Base-by-base conservation (phyloP, 106 monocot species). In the Apostasia ramifera region DNA sequence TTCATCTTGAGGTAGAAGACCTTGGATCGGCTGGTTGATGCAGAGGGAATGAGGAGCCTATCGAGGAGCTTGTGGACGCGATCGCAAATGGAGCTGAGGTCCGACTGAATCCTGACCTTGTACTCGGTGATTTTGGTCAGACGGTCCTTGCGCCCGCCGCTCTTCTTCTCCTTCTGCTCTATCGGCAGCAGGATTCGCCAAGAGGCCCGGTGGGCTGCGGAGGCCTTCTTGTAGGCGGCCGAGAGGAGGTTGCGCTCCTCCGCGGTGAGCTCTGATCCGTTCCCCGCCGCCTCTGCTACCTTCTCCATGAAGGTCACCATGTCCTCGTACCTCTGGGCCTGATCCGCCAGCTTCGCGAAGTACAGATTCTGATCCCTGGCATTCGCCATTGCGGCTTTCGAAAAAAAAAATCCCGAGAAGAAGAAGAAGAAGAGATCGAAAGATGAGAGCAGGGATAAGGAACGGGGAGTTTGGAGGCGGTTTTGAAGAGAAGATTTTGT, bases 331-430 rank as follows among this genome's bases (percentile, higher is more conserved):
- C 75, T 68, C 67, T 76, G 68, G 1, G 75, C 75, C 51, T 76
- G 75, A 68, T 76, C 75, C 15, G 75, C 75, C n/a, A 76, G 75
- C 62, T 76, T 76, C 75, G 75, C 75, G 68, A 76, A 53, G 75
- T 76, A 76, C 44, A 76, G 68, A 61, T 76, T 51, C 54, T 76
- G 68, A 6, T 76, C 75, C 44, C 75, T 68, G 1, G 75, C 62
- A 37, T 45, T 50, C 75, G 75, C 75, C 75, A 76, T 76, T 48
- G 37, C 65, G 47, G 65, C 12, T 3, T 8, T 8, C 13, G 37
- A 3, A 47, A 61, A 5, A 48, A 65, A 8, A 26, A 26, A 26
- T 26, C 26, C 26, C 0, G 26, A 49, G n/a, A 47, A 0, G 12
- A 56, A 56, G 56, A n/a, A n/a, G 2, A 4, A 62, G 3, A 44